A percentile compares a stretch with the other conserved stretches of the same genome.
phyloP scores from a whole-genome alignment of 1,139 yeast genomes.

The Blastobotrys persicus region DNA sequence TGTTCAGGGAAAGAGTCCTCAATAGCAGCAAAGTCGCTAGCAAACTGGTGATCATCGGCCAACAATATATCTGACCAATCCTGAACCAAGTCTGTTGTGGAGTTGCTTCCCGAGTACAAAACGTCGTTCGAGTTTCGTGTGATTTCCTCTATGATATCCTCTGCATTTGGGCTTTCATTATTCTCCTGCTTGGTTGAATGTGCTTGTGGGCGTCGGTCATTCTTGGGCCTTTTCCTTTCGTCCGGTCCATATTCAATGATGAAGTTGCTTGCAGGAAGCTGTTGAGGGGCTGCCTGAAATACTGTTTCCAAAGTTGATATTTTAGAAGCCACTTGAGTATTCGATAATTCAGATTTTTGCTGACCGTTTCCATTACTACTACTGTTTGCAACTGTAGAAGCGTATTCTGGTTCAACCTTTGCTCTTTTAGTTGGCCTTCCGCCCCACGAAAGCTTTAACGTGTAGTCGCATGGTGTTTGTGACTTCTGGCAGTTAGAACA shows the following conservation, averaged over 20 bases:
- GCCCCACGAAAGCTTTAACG: conserved; percentile 70
- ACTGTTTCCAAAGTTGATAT: conserved; percentile 22
- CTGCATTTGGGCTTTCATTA: background rate
- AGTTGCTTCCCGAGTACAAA: background rate
- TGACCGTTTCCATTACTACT: background rate
- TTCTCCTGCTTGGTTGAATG: too few relatives aligned
- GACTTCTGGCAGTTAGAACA: conserved; percentile 59
- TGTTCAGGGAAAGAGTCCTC: conserved; percentile 7
- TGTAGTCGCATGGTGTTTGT: conserved; percentile 58
- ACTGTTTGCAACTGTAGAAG: background rate
- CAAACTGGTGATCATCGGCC: conserved; percentile 10
- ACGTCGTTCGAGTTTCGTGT: background rate
- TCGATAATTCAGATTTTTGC: conserved; percentile 12
- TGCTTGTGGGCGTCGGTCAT: background rate
- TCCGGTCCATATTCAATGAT: conserved; percentile 20
- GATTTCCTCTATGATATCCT: background rate
- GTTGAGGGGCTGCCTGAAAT: conserved; percentile 27
- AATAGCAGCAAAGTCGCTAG: conserved; percentile 13
- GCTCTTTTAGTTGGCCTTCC: conserved; percentile 54
- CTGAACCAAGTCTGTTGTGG: background rate
- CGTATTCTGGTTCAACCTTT: background rate
- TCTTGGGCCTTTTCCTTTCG: background rate
- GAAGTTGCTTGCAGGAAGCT: conserved; percentile 23
- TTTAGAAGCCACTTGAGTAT: conserved; percentile 12
- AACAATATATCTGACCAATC: background rate